A percentile compares a stretch with the other conserved stretches of the same genome.
phyloP scores from a whole-genome alignment of 352 stramenopile species.

The Pythium myriotylum region DNA sequence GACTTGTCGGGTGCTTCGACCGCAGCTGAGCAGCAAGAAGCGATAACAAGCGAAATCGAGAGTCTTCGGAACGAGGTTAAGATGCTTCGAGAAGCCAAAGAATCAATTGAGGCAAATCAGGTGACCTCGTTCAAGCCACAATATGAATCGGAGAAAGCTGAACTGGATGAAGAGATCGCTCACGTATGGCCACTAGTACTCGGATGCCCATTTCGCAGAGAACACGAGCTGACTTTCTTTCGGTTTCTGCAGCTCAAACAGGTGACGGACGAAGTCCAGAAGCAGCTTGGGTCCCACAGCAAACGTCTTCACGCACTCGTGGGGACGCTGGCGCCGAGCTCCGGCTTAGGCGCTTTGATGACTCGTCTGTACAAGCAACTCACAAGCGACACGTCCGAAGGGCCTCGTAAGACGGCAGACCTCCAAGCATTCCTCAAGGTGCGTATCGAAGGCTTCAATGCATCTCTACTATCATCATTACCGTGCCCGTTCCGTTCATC shows the following conservation, averaged over 20 bases:
- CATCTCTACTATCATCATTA: too few species aligned
- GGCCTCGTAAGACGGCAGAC: slow-evolving; percentile 59
- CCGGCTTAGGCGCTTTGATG: slow-evolving; percentile 72
- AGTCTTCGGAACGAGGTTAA: slow-evolving; percentile 64
- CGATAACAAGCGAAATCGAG: slow-evolving; percentile 46
- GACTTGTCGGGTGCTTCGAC: background rate
- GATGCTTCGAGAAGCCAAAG: slow-evolving; percentile 55
- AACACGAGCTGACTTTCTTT: background rate
- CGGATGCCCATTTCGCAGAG: too few species aligned
- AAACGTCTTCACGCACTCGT: slow-evolving; percentile 67
- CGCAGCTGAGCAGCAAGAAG: slow-evolving; percentile 36
- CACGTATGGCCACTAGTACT: slow-evolving; percentile 42
- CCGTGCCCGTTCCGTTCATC: slow-evolving; percentile 23
- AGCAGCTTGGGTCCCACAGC: slow-evolving; percentile 59
- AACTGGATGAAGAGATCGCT: slow-evolving; percentile 58
- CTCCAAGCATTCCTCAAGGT: slow-evolving; percentile 70
- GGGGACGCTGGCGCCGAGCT: slow-evolving; percentile 55
- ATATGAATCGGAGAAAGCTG: slow-evolving; percentile 63
- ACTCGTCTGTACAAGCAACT: slow-evolving; percentile 75
- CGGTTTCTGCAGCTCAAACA: slow-evolving; percentile 38
- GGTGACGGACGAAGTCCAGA: slow-evolving; percentile 47
- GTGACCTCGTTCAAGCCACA: slow-evolving; percentile 64
- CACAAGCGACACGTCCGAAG: slow-evolving; percentile 23
- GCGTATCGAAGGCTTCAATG: slow-evolving; percentile 18
- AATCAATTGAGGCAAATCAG: slow-evolving; percentile 22